A percentile compares a stretch with the other conserved stretches of the same genome.
phyloP scores from a whole-genome alignment of 805 yeast species.

The Yamadazyma takamatsuzukensis region DNA sequence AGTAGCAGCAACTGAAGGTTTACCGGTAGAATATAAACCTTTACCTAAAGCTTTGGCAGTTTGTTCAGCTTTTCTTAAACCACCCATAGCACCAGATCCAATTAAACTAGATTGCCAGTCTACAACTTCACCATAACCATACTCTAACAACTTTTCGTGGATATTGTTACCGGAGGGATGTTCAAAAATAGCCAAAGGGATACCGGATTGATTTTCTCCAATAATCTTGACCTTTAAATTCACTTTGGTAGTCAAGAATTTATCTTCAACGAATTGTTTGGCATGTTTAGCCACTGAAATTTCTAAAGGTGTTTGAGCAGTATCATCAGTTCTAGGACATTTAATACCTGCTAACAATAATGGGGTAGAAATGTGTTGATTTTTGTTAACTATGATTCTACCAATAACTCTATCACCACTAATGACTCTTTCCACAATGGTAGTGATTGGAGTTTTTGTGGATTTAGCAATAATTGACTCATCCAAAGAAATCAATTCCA shows the following conservation, averaged over 20 bases:
- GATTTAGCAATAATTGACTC: conserved; percentile 34
- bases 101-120: conserved; percentile 76
- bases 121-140: conserved; percentile 70
- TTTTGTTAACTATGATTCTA: conserved; percentile 47
- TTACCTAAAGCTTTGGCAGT: conserved; percentile 56
- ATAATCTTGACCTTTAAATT: conserved; percentile 48
- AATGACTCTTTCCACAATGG: conserved; percentile 72
- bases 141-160: conserved; percentile 59
- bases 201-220: conserved; percentile 61
- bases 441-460: conserved; percentile 38
- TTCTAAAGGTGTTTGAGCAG: conserved; percentile 22
- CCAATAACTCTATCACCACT: conserved; percentile 75
- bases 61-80: conserved; percentile 61
- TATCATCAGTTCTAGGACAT: conserved; percentile 63
- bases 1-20: conserved; percentile 37
- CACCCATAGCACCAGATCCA: conserved; percentile 62
- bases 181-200: conserved; percentile 52
- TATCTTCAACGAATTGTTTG: conserved; percentile 56
- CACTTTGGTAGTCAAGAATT: conserved; percentile 60
- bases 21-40: conserved; percentile 38
- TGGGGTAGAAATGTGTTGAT: conserved; percentile 55
- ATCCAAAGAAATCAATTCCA: conserved; percentile 23
- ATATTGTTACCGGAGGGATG: conserved; percentile 78
- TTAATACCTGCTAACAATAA: conserved; percentile 71
- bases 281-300: conserved; percentile 57